Evolutionary conservation across 2,329 filamentous ascomycete species (phyloP).

Genomic region (Paraphoma chrysanthemicola): DNA sequence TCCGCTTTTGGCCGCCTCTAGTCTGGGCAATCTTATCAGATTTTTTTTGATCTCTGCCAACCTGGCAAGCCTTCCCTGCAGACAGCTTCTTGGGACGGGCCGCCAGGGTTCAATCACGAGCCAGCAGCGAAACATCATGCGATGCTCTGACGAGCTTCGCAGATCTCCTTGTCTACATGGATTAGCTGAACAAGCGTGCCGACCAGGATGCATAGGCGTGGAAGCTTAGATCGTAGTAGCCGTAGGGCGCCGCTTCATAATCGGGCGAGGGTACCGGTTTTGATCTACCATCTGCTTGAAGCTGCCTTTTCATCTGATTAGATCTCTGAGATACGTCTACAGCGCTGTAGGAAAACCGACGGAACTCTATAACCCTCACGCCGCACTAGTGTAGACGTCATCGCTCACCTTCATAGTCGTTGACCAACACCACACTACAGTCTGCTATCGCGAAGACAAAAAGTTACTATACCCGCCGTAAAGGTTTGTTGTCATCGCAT

Average conservation of each 20-base stretch:
- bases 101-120: slow-evolving; percentile 24
- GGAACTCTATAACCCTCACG: neutral
- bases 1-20: slow-evolving; percentile 16
- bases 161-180: slow-evolving; percentile 26
- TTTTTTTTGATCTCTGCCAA: slow-evolving; percentile 5
- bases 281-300: neutral
- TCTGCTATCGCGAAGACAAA: neutral
- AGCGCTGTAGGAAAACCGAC: neutral
- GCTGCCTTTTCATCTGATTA: neutral
- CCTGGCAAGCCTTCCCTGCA: slow-evolving; percentile 6
- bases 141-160: slow-evolving; percentile 36
- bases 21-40: slow-evolving; percentile 39
- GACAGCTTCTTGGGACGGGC: slow-evolving; percentile 28
- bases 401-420: slow-evolving; percentile 5
- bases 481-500: no score
- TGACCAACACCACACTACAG: neutral
- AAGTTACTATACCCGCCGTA: no score
- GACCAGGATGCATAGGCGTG: slow-evolving; percentile 22
- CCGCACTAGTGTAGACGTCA: slow-evolving; percentile 29
- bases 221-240: slow-evolving; percentile 23
- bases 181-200: slow-evolving; percentile 21
- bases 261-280: slow-evolving; percentile 3
- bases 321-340: neutral
- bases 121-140: slow-evolving; percentile 23
- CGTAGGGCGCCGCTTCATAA: slow-evolving; percentile 21